Percentiles rank a stretch among this genome's conserved stretches.
Evolutionary conservation across 169 alveolate species (phyloP).

Genomic region (Babesia caballi): DNA sequence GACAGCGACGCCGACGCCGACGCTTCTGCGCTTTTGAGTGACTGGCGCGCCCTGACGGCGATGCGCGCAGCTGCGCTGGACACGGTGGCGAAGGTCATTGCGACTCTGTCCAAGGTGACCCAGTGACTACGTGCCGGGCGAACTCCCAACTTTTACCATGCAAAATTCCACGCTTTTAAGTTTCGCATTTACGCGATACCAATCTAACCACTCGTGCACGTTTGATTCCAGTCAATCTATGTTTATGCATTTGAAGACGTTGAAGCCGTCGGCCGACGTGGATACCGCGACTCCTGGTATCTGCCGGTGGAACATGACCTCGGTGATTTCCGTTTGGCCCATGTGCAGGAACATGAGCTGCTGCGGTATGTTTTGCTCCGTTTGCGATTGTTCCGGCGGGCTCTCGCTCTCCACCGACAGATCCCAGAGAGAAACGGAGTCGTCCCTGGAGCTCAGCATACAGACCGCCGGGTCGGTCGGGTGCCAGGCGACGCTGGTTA

Average conservation of each 20-base stretch:
- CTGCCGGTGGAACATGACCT: constrained; percentile 73
- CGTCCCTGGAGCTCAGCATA: constrained; percentile 68
- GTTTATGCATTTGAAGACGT: constrained; percentile 71
- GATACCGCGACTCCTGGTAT: constrained; percentile 73
- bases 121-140: too few species aligned
- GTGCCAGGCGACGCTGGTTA: constrained; percentile 74
- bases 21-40: constrained; percentile 45
- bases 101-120: constrained; percentile 1
- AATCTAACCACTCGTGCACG: neutral
- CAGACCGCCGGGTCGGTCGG: constrained; percentile 71
- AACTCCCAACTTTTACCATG: neutral
- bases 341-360: constrained; percentile 73
- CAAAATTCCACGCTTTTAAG: neutral
- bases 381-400: neutral
- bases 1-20: constrained; percentile 13
- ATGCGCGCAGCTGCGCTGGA: constrained; percentile 38
- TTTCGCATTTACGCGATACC: neutral
- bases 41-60: constrained; percentile 62
- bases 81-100: constrained; percentile 37
- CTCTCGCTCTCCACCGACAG: constrained; percentile 71
- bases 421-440: constrained; percentile 77
- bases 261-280: constrained; percentile 71
- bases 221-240: neutral
- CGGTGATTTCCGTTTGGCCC: constrained; percentile 77
- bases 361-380: constrained; percentile 57